Percentiles rank a stretch among this genome's conserved stretches.
Conservation (phyloP, 2,329 filamentous ascomycete genomes). For the Blastomyces parvus region DNA sequence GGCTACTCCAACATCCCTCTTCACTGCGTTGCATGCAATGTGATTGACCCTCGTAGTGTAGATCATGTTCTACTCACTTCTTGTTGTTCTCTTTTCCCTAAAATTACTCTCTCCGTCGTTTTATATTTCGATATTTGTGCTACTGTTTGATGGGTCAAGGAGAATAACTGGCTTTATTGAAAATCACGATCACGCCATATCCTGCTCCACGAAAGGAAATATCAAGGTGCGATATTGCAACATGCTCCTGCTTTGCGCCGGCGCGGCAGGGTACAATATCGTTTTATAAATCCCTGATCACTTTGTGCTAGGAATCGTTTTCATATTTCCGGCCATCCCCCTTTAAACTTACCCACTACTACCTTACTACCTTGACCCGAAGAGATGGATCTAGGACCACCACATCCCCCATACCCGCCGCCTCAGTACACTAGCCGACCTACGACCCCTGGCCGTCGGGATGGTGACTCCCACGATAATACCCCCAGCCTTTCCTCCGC, state of each 20-base stretch:
- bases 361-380: neutral
- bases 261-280: neutral
- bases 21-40: neutral
- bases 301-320: neutral
- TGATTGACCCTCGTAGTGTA: neutral
- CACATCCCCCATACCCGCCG: neutral
- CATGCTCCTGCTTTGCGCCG: neutral
- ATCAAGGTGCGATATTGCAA: neutral
- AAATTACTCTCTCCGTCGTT: neutral
- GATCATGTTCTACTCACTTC: neutral
- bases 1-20: neutral
- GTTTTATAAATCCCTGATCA: neutral
- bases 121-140: neutral
- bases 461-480: neutral
- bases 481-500: neutral
- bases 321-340: neutral
- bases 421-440: neutral
- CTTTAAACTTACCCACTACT: neutral
- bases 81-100: neutral
- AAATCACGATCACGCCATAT: neutral
- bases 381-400: neutral
- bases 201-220: neutral
- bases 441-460: neutral
- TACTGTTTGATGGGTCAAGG: neutral
- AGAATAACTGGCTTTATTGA: neutral